Percentiles rank a stretch among this genome's conserved stretches.
Conservation (phyloP, 768 basidiomycete species). For the Macrolepiota dolichaula region DNA sequence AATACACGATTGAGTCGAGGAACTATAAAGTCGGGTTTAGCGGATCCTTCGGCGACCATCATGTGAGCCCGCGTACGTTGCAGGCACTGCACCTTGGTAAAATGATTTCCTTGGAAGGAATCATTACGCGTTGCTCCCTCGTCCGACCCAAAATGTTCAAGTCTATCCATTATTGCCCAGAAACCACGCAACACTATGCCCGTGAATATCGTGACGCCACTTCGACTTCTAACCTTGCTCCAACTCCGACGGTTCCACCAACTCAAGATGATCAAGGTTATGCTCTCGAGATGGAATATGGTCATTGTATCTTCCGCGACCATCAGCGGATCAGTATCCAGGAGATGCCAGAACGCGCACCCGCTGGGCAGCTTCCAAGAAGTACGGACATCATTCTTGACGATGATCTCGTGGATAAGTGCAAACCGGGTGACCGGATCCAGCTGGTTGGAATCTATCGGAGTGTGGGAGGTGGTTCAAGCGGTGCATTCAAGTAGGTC, state of each 20-base stretch:
- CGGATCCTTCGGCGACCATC: conserved; percentile 97
- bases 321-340: conserved; percentile 98
- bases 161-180: conserved; percentile 94
- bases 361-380: conserved; percentile 93
- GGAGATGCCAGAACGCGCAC: conserved; percentile 99
- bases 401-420: conserved; percentile 94
- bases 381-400: conserved; percentile 96
- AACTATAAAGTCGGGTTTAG: conserved; percentile 87
- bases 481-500: conserved; percentile 90
- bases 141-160: conserved; percentile 98
- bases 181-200: conserved; percentile 77
- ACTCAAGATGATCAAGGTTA: conserved; percentile 90
- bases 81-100: conserved; percentile 86
- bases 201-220: conserved; percentile 94
- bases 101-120: conserved; percentile 97
- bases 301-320: conserved; percentile 88
- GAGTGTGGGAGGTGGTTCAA: conserved; percentile 87
- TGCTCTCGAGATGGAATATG: conserved; percentile 87
- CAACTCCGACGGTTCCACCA: conserved; percentile 83
- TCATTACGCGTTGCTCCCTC: conserved; percentile 96
- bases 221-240: conserved; percentile 80
- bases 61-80: conserved; percentile 92
- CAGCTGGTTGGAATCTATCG: conserved; percentile 95
- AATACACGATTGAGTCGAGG: conserved; percentile 79
- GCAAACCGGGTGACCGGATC: conserved; percentile 97